phyloP scores from a whole-genome alignment of 805 yeast genomes.

The Zygosaccharomyces bisporus region DNA sequence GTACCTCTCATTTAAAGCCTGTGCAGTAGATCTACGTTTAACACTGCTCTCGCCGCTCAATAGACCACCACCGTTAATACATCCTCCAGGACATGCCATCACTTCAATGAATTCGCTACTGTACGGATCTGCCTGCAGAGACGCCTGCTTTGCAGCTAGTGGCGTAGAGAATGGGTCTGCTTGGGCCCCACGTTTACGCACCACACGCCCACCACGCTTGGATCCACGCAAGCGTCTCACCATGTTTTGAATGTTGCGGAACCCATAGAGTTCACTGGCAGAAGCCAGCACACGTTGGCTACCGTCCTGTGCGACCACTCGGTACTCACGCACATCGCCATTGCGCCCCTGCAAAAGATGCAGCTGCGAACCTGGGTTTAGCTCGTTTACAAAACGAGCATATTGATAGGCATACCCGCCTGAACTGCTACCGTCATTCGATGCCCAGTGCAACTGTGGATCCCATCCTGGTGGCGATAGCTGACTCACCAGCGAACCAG shows the following conservation, averaged over 20 bases:
- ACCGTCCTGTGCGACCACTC: constrained; percentile 42
- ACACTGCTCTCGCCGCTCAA: constrained; percentile 44
- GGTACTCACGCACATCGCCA: constrained; percentile 67
- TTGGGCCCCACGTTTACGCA: constrained; percentile 16
- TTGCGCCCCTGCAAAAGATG: constrained; percentile 61
- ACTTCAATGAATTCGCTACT: constrained; percentile 82
- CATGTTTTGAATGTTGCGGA: constrained; percentile 88
- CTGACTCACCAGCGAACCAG: constrained; percentile 5
- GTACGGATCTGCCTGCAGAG: constrained; percentile 65
- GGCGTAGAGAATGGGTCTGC: neutral
- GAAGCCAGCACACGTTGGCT: constrained; percentile 43
- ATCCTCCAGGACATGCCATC: constrained; percentile 98
- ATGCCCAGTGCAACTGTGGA: constrained; percentile 59
- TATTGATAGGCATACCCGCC: constrained; percentile 87
- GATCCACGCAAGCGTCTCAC: constrained; percentile 68
- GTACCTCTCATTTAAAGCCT: constrained; percentile 17
- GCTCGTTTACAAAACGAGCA: constrained; percentile 40
- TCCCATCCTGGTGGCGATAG: constrained; percentile 30
- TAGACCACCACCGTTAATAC: constrained; percentile 96
- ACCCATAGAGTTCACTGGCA: constrained; percentile 79
- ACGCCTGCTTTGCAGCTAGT: constrained; percentile 39
- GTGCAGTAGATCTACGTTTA: constrained; percentile 18
- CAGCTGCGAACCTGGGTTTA: constrained; percentile 29
- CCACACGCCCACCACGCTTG: constrained; percentile 3
- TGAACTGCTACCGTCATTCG: constrained; percentile 74